Base-by-base conservation (phyloP, 495 filamentous ascomycete species). In the Daldinia concentrica region DNA sequence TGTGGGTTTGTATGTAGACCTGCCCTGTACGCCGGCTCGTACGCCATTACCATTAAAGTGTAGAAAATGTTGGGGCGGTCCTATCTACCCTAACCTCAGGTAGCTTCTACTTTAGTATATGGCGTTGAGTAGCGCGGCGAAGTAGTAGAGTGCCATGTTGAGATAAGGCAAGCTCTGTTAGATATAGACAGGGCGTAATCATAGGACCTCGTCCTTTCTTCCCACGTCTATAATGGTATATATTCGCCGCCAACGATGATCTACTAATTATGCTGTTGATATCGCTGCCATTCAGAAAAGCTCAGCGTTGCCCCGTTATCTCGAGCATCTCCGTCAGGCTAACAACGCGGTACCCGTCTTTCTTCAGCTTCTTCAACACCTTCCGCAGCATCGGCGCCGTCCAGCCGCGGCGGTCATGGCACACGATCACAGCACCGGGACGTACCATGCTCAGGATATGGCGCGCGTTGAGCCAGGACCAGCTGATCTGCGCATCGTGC, bases 341-440 rank as follows among this genome's bases (percentile, higher is more conserved):
- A 6, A 90, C 87, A 36, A 92, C 83, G 15, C 81, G 79, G 77
- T 93, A 95, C 14, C 91, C 92, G 64, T 86, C 83, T 48, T 82
- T 81, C 79, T 77, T 84, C 70, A 95, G 81, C 75, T 91, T 89
- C 6, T 89, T 90, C 74, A 97, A 78, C 15, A 94, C 90, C 60
- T 77, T 84, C 50, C 80, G 79, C 76, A 97, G 74, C 91, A 95
- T 94, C 0, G 91, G 89, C 70, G 83, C 81, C 27, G 92, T 94
- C 91, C 92, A 96, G 54, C 83, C 80, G 76, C 93, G 85, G 71
- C 93, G 76, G 82, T 97, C 93, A 81, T 96, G 93, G 72, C 91
- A 92, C 24, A 96, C 87, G 45, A 96, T 89, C 45, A 97, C 88
- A 48, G 88, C 90, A 0, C 93, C 93, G 0, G 91, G 89, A 50